Evolutionary conservation across 2,329 filamentous ascomycete species (phyloP).

Genomic region (Exophiala bonariae): DNA sequence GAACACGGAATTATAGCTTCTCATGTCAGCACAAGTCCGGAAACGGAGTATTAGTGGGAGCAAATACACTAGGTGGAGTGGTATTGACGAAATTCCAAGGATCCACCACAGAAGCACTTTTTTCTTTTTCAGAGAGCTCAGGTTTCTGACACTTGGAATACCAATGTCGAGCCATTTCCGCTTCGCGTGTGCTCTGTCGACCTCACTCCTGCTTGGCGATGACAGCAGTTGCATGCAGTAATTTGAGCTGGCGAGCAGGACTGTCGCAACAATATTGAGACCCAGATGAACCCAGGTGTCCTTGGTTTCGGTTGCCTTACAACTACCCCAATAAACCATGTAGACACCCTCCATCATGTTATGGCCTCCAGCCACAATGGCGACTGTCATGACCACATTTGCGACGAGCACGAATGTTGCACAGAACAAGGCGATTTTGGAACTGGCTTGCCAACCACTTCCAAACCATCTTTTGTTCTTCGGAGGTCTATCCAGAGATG

Average conservation of each 20-base stretch:
- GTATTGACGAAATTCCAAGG: conserved; percentile 27
- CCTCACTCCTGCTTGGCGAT: conserved; percentile 50
- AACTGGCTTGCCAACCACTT: conserved; percentile 24
- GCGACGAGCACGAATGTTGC: conserved; percentile 20
- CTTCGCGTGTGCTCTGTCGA: conserved; percentile 48
- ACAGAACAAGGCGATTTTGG: conserved; percentile 21
- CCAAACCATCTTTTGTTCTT: conserved; percentile 15
- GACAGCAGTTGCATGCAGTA: conserved; percentile 55
- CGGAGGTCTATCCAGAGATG: not conserved
- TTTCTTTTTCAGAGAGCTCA: conserved; percentile 21
- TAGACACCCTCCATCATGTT: conserved; percentile 18
- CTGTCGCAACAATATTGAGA: conserved; percentile 50
- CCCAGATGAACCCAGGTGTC: conserved; percentile 41
- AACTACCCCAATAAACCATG: conserved; percentile 24
- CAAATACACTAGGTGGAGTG: conserved; percentile 30
- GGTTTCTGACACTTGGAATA: conserved; percentile 32
- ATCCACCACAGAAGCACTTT: conserved; percentile 27
- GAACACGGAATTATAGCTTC: conserved; percentile 31
- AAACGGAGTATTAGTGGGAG: conserved; percentile 19
- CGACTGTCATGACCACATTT: conserved; percentile 23
- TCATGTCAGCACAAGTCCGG: conserved; percentile 18
- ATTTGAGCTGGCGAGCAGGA: conserved; percentile 49
- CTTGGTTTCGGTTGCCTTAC: conserved; percentile 15
- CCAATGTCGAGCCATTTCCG: conserved; percentile 35
- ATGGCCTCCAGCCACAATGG: conserved; percentile 13